Conservation (phyloP, 2,329 filamentous ascomycete species). For the Aphanoascus verrucosus region DNA sequence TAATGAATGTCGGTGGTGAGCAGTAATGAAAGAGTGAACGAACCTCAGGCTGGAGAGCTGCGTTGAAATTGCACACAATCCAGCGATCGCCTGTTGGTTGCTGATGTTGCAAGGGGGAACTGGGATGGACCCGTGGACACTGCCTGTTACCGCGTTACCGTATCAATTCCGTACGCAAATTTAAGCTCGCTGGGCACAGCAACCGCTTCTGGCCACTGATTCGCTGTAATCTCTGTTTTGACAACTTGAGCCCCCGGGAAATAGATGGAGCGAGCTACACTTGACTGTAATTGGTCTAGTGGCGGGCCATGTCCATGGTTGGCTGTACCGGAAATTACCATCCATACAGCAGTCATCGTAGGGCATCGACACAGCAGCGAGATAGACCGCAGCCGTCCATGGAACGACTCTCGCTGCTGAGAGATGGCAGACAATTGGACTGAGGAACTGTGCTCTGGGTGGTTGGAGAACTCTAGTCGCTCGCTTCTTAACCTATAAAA, state of each 20-base stretch:
- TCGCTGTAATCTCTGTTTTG: not conserved
- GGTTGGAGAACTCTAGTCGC: not conserved
- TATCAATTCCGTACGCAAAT: not conserved
- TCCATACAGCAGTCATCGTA: not conserved
- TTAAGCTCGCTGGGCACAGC: not conserved
- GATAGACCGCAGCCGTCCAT: not conserved
- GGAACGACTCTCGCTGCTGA: not conserved
- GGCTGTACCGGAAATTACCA: not conserved
- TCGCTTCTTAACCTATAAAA: too few species aligned
- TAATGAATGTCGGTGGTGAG: constrained; percentile 2
- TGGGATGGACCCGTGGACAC: not conserved
- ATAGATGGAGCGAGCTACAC: not conserved
- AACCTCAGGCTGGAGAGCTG: not conserved
- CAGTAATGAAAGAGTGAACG: constrained; percentile 6
- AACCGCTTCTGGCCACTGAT: not conserved
- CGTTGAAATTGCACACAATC: constrained; percentile 11
- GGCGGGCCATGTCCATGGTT: constrained; percentile 4
- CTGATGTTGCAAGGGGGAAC: constrained; percentile 13
- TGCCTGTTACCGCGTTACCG: constrained; percentile 5
- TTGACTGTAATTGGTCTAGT: not conserved
- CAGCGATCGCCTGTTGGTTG: not conserved
- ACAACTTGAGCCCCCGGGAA: not conserved
- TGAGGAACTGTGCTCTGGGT: not conserved
- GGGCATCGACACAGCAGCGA: too few species aligned
- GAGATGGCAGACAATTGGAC: not conserved